A percentile compares a stretch with the other conserved stretches of the same genome.
Conservation (phyloP, 257 asterid species). For the Leptodermis oblonga region DNA sequence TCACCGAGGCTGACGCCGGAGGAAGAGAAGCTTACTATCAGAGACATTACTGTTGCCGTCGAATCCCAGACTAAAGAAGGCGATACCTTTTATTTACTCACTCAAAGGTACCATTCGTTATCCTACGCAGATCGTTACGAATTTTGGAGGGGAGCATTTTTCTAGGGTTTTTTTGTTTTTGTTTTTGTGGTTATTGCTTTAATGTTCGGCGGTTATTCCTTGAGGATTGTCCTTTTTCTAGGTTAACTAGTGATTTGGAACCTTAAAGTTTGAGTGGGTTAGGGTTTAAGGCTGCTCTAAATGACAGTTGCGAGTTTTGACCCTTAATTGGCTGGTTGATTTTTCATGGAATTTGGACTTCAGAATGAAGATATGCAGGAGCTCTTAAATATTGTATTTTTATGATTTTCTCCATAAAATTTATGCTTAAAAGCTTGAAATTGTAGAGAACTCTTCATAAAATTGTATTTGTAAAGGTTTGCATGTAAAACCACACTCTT, state of each 20-base stretch:
- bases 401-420: not conserved
- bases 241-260: not conserved
- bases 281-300: conserved; percentile 33
- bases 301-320: not conserved
- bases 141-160: not conserved
- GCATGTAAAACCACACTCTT: not conserved
- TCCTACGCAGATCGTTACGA: not conserved
- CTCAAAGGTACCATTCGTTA: conserved; percentile 50
- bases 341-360: conserved; percentile 2
- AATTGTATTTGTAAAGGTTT: not conserved
- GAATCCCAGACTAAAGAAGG: conserved; percentile 85
- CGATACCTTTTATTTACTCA: conserved; percentile 77
- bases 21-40: conserved; percentile 75
- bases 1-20: conserved; percentile 73
- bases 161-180: not conserved
- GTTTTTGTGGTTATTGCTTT: not conserved
- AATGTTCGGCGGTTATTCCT: not conserved
- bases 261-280: conserved; percentile 17
- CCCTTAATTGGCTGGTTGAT: not conserved
- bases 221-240: not conserved
- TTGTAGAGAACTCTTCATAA: not conserved
- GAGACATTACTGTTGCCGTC: conserved; percentile 71
- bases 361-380: not conserved
- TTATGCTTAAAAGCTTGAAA: not conserved
- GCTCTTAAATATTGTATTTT: not conserved